These are phyloP conservation scores for Xylaria acuta DNA, from an alignment of 495 filamentous ascomycete genomes.

Conservation along the genomic window DNA sequence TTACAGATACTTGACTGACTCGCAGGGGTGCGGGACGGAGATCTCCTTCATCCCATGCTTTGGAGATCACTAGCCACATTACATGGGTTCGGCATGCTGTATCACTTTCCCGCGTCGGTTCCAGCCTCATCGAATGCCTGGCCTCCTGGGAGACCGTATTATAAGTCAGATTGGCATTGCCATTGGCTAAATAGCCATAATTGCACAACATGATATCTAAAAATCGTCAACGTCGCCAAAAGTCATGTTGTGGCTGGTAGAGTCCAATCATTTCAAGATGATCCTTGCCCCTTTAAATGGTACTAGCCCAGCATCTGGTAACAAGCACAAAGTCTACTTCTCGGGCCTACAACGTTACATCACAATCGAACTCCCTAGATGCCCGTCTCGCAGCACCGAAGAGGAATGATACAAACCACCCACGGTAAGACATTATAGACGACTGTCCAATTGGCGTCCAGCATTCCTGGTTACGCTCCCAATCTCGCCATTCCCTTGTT, in stretches of 20 bases:
- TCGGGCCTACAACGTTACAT: constrained; percentile 30
- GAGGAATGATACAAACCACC: constrained; percentile 17
- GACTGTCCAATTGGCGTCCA: constrained; percentile 9
- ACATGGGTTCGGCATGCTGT: constrained; percentile 8
- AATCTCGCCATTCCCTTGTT: constrained; percentile 15
- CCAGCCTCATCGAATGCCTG: constrained; percentile 1
- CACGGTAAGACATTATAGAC: constrained; percentile 10
- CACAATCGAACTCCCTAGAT: constrained; percentile 10
- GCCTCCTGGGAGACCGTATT: not conserved
- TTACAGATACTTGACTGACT: constrained; percentile 14
- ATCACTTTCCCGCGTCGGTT: not conserved
- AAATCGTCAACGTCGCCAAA: not conserved
- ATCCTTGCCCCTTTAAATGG: constrained; percentile 18
- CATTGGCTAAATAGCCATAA: not conserved
- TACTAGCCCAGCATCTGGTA: constrained; percentile 13
- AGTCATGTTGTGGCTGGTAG: constrained; percentile 17
- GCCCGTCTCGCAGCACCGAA: constrained; percentile 6
- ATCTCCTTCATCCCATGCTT: constrained; percentile 13
- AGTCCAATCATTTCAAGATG: constrained; percentile 10
- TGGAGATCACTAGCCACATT: constrained; percentile 23
- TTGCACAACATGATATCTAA: not conserved
- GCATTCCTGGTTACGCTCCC: constrained; percentile 16
- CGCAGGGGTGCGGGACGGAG: constrained; percentile 15
- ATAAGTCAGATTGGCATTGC: not conserved
- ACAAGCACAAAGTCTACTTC: constrained; percentile 25